Evolutionary conservation across 306 rosid species (phyloP).

Genomic region (Medicago arabica): DNA sequence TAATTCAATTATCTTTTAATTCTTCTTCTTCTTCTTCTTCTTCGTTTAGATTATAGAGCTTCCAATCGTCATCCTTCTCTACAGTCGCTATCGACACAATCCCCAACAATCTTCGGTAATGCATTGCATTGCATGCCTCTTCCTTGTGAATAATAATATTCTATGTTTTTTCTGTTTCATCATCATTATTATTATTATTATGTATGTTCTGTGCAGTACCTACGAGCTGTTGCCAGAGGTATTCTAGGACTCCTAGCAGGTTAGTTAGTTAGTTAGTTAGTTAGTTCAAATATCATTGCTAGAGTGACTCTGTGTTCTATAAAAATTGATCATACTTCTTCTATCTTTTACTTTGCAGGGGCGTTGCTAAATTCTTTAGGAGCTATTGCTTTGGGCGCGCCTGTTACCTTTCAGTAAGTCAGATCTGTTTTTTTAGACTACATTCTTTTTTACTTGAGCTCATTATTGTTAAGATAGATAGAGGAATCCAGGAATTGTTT

Average conservation of each 20-base stretch:
- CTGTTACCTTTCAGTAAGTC: constrained; percentile 80
- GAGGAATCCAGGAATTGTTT: too few species aligned
- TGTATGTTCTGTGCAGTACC: constrained; percentile 55
- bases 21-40: too few species aligned
- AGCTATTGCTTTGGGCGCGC: constrained; percentile 91
- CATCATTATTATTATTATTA: too few species aligned
- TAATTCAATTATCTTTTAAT: too few species aligned
- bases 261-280: constrained; percentile 63
- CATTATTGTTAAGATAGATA: constrained; percentile 47
- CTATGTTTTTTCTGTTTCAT: too few species aligned
- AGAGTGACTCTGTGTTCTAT: too few species aligned
- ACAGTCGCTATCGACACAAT: constrained; percentile 46
- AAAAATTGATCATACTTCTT: not conserved
- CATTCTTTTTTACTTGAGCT: constrained; percentile 27
- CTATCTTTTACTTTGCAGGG: constrained; percentile 59
- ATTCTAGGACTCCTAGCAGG: constrained; percentile 74
- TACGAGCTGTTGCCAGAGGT: constrained; percentile 81
- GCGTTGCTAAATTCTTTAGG: constrained; percentile 73
- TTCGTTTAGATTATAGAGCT: constrained; percentile 39
- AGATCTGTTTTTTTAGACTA: constrained; percentile 41
- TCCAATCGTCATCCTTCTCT: constrained; percentile 48
- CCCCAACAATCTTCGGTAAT: constrained; percentile 46
- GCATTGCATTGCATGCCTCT: not conserved
- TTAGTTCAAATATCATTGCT: too few species aligned
- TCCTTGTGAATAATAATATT: too few species aligned